Base-by-base conservation (phyloP, 495 filamentous ascomycete species). In the Staphylotrichum tortipilum region DNA sequence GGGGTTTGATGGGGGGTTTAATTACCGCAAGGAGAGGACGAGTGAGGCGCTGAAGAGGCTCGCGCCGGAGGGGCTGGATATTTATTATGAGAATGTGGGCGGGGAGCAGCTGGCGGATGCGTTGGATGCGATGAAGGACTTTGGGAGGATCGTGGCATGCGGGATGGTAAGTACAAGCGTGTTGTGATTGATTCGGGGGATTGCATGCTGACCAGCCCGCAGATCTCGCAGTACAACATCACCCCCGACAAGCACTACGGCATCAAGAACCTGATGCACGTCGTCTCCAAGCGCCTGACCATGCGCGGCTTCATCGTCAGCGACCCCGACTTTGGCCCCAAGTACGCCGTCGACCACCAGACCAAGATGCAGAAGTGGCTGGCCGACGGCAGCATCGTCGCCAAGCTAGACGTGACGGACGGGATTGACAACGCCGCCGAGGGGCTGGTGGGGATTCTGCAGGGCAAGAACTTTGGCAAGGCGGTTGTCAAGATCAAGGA, bases 31-130 rank as follows among this genome's bases (percentile, higher is more conserved):
- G 54, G 74, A 78, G 70, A 52, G 82, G 78, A 60, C 86, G 77
- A 33, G 58, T 1, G 82, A 86, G 39, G 91, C 89, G 2, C 70
- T 95, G 42, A 66, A 72, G 54, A 76, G 87, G 54, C 69, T 94
- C 36, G 86, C 85, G 6, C 90, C 89, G 0, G 60, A 91, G 24
- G 91, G 90, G 10, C 76, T 96, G 40, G 88, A 95, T 61, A 94
- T 97, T 63, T 95, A 95, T 71, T 97, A 83, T 57, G 90, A 97
- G 66, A 95, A 95, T 54, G 90, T 97, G 17, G 90, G 90, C 7
- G 90, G 89, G 7, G 88, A 91, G 70, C 83, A 88, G 55, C 72
- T 95, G 30, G 85, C 89, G 53, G 89, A 88, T 19, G 78, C 85
- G 0, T 59, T 97, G 8, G 71, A 78, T 10, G 72, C 71, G 23